Base-by-base conservation (phyloP, 345 rosid species). In the Diplotaxis tenuifolia region DNA sequence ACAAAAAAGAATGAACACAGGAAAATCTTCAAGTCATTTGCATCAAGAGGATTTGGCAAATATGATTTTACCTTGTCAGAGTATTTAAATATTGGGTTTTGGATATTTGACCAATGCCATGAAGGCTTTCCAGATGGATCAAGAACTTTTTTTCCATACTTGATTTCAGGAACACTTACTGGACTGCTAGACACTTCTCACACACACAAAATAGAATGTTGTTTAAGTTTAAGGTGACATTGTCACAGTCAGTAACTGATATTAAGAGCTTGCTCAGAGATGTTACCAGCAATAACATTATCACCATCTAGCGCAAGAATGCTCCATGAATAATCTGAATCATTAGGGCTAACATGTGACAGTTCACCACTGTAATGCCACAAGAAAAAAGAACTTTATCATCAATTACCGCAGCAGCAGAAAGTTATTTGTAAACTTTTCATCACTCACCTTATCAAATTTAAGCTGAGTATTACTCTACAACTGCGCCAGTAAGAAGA, bases 181-280 rank as follows among this genome's bases (percentile, higher is more conserved):
- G 89, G 97, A 78, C 96, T 95, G 88, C 99, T 92, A 61, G 82
- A 87, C 56, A 88, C 97, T 95, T 70, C 29, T 80, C 76, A 65
- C 32, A 36, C 19, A 32, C 22, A 12, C 29, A 22, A 40, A 52
- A 22, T 4, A 54, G 27, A 23, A 3, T 42, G 19, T 23, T 38
- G 28, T 9, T 77, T 69, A n/a, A 32, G 18, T 22, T 54, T 22
- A 54, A 22, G 8, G 22, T 15, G 62, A 11, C 22, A 56, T 11
- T 19, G 34, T 8, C 31, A 15, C 28, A 42, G 21, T 9, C 50
- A 9, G 49, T 20, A 32, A 40, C 18, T 14, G 72, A 70, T 59
- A 23, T 57, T 29, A 36, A 62, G 62, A 34, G 34, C 23, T 70
- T 45, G 55, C 64, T 79, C 32, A 53, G 62, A 58, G 19, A 53